Conservation (phyloP, 345 rosid species). For the Populus alba region DNA sequence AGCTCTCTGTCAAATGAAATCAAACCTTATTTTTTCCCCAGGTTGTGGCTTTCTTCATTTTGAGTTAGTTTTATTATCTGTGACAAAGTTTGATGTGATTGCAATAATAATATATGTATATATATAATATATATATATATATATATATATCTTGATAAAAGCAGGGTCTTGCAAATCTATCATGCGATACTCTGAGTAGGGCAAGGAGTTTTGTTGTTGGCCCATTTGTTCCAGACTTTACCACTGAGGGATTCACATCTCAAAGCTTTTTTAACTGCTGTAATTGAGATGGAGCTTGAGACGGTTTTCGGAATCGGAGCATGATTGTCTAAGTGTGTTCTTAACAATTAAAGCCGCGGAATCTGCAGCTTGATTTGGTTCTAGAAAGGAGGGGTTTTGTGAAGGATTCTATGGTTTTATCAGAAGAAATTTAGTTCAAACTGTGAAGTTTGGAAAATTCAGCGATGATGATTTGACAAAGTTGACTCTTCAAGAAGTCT, state of each 20-base stretch:
- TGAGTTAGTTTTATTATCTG: too few relatives aligned
- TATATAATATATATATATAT: neutral
- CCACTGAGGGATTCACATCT: constrained; percentile 67
- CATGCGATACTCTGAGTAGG: constrained; percentile 44
- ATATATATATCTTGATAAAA: neutral
- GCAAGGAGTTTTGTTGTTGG: constrained; percentile 44
- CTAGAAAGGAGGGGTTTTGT: constrained; percentile 11
- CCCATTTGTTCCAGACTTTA: constrained; percentile 47
- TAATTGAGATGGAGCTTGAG: constrained; percentile 48
- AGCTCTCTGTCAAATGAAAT: constrained; percentile 47
- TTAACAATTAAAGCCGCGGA: constrained; percentile 32
- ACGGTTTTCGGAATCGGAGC: constrained; percentile 21
- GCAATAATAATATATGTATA: neutral
- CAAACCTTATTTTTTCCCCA: constrained; percentile 69
- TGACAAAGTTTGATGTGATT: neutral
- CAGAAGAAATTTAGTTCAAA: constrained; percentile 5
- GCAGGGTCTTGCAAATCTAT: constrained; percentile 73
- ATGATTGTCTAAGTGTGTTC: constrained; percentile 28
- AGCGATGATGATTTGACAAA: constrained; percentile 34
- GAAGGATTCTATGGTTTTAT: constrained; percentile 7
- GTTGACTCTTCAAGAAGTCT: constrained; percentile 37
- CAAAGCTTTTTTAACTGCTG: constrained; percentile 54
- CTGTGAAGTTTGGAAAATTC: neutral
- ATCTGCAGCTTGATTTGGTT: constrained; percentile 8
- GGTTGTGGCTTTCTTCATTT: constrained; percentile 33